Evolutionary conservation across 2,329 filamentous ascomycete species (phyloP).

Genomic region (Fusarium ramigenum): DNA sequence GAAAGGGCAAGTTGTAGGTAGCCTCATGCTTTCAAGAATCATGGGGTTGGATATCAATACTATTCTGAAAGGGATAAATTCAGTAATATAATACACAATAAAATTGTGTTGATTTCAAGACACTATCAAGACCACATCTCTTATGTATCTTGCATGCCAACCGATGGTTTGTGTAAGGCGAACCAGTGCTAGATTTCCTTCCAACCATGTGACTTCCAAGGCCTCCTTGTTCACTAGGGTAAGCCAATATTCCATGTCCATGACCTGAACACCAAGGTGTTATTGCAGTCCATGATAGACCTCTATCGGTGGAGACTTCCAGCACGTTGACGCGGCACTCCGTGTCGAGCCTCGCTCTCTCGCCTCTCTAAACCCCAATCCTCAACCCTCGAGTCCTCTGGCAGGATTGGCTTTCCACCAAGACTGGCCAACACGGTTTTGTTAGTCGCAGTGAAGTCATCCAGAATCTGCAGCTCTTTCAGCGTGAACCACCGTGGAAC

Average conservation of each 20-base stretch:
- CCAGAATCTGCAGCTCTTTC: not conserved
- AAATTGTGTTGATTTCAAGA: too few relatives aligned
- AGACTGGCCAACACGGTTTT: not conserved
- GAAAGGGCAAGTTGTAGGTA: not conserved
- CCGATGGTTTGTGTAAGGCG: accelerated
- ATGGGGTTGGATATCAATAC: too few relatives aligned
- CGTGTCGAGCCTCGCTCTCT: not conserved
- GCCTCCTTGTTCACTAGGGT: too few relatives aligned
- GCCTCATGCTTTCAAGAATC: too few relatives aligned
- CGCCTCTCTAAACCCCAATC: not conserved
- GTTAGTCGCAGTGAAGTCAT: not conserved
- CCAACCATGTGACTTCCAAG: not conserved
- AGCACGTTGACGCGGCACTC: not conserved
- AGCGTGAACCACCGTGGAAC: not conserved
- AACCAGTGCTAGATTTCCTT: accelerated
- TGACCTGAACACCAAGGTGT: accelerated
- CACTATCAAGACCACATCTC: too few relatives aligned
- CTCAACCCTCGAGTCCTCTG: not conserved
- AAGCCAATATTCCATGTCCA: too few relatives aligned
- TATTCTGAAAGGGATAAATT: too few relatives aligned
- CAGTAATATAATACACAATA: too few relatives aligned
- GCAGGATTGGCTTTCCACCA: not conserved
- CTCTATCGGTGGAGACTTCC: not conserved
- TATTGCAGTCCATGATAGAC: too few relatives aligned
- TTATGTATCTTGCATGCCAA: too few relatives aligned